These are phyloP conservation scores for Cladosporium sp. DNA, from an alignment of 2,329 filamentous ascomycete genomes.

Conservation along the genomic window DNA sequence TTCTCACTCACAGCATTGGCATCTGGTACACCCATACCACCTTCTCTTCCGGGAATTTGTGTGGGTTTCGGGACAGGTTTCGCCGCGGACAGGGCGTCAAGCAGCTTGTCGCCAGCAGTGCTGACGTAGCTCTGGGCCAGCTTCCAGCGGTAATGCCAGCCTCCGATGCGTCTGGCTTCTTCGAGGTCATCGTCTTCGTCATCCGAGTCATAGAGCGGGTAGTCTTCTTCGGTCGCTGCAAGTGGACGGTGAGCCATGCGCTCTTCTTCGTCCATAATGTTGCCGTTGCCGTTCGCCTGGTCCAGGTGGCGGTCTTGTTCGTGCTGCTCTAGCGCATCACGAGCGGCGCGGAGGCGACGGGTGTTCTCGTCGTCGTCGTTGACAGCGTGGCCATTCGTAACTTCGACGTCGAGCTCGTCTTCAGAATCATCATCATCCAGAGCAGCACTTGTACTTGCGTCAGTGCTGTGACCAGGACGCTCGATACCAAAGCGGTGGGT, in stretches of 20 bases:
- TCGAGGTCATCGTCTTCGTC: constrained; percentile 73
- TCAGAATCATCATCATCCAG: constrained; percentile 70
- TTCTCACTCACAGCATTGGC: constrained; percentile 42
- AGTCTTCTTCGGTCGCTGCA: constrained; percentile 63
- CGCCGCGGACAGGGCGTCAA: constrained; percentile 37
- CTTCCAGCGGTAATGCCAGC: constrained; percentile 70
- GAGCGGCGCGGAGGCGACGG: constrained; percentile 51
- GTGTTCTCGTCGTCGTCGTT: constrained; percentile 46
- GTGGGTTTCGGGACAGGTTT: constrained; percentile 44
- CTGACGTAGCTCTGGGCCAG: constrained; percentile 52
- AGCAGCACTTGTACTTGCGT: constrained; percentile 74
- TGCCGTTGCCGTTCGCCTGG: constrained; percentile 45
- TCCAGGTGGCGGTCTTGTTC: constrained; percentile 51
- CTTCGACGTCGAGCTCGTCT: constrained; percentile 64
- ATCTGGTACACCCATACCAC: constrained; percentile 45
- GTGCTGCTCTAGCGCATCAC: constrained; percentile 53
- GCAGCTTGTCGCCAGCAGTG: constrained; percentile 41
- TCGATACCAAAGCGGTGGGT: constrained; percentile 90
- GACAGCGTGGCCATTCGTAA: constrained; percentile 41
- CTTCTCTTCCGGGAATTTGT: constrained; percentile 43
- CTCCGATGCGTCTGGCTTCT: constrained; percentile 73
- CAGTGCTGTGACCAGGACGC: constrained; percentile 71
- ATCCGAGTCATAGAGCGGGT: constrained; percentile 86
- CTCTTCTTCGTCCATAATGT: constrained; percentile 73
- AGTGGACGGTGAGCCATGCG: constrained; percentile 67